These are phyloP conservation scores for Casuarina glauca DNA, from an alignment of 306 rosid genomes.

Conservation along the genomic window DNA sequence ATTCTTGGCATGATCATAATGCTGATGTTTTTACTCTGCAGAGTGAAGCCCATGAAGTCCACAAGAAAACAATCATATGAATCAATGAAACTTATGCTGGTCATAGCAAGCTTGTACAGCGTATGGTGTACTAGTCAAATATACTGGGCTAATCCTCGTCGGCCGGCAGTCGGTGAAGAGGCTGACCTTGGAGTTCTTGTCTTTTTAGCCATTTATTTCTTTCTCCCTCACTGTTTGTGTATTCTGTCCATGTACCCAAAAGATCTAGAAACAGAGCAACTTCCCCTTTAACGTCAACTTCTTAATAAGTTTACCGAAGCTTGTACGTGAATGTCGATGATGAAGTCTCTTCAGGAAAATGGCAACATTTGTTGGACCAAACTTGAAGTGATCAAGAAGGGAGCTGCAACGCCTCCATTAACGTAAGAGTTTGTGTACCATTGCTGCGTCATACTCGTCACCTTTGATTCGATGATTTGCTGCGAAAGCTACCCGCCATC, in stretches of 20 bases:
- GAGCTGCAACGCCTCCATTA: no score
- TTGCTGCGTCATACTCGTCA: no score
- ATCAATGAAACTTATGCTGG: slow-evolving; percentile 52
- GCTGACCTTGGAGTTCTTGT: slow-evolving; percentile 89
- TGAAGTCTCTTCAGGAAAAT: no score
- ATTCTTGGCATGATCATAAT: slow-evolving; percentile 22
- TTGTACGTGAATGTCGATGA: no score
- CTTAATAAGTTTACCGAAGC: not conserved
- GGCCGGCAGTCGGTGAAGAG: slow-evolving; percentile 87
- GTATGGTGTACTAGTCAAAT: slow-evolving; percentile 79
- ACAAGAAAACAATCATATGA: slow-evolving; percentile 46
- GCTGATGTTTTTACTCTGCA: slow-evolving; percentile 35
- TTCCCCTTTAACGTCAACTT: slow-evolving; percentile 45
- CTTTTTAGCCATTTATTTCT: slow-evolving; percentile 59
- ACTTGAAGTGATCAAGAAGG: no score
- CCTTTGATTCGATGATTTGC: no score
- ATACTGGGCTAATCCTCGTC: slow-evolving; percentile 64
- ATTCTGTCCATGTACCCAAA: slow-evolving; percentile 58
- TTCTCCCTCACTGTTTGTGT: slow-evolving; percentile 69
- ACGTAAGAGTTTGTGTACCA: no score
- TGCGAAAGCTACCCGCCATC: no score
- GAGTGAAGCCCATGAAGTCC: slow-evolving; percentile 54
- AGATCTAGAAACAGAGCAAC: slow-evolving; percentile 46
- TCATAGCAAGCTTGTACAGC: slow-evolving; percentile 61
- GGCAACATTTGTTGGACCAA: no score